Evolutionary conservation across 2,329 filamentous ascomycete species (phyloP), one percentile per base, ranked within the genome.

Genomic region (Sclerotinia spermophila): DNA sequence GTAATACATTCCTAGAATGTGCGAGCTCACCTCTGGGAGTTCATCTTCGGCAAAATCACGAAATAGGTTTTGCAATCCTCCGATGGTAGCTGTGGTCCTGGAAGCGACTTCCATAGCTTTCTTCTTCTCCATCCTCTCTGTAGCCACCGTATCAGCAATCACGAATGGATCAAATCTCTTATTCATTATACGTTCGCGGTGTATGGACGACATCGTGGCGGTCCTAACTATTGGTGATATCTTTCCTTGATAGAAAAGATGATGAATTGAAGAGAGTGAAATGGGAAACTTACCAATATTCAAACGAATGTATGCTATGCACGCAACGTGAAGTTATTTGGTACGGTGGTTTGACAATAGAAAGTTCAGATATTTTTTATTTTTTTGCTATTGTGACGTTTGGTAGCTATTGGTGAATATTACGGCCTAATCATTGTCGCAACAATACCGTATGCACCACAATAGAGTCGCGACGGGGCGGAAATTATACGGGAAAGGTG

Each of bases 391-490:
- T 44, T 70, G 67, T 67, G 58, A 62, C 68, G 40, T 45, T 69
- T 62, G 6, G 56, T 56, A 69, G 70, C 69, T 73, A 69, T 74
- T 65, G 72, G 65, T 71, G 65, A 42, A 61, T 70, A 68, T 76
- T 74, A 77, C 71, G 74, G 74, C 70, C 71, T 71, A 67, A 61
- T 71, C 76, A 77, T 77, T 72, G 75, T 77, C 75, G 75, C 75
- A 74, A 73, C 68, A 55, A 72, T 55, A 61, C 35, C 68, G 69
- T 60, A 60, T 70, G 70, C 69, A 70, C 58, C 35, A 66, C 48
- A 60, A 53, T 24, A 38, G 60, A 69, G 48, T 69, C 68, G 68
- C 48, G 68, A 69, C 68, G 24, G 42, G 45, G 48, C 24, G 24
- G 64, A n/a, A 61, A 48, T 51, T 44, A 60, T 42, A 19, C 58